Conservation (phyloP, 179 eudicot genomes). For the Silene noctiflora region DNA sequence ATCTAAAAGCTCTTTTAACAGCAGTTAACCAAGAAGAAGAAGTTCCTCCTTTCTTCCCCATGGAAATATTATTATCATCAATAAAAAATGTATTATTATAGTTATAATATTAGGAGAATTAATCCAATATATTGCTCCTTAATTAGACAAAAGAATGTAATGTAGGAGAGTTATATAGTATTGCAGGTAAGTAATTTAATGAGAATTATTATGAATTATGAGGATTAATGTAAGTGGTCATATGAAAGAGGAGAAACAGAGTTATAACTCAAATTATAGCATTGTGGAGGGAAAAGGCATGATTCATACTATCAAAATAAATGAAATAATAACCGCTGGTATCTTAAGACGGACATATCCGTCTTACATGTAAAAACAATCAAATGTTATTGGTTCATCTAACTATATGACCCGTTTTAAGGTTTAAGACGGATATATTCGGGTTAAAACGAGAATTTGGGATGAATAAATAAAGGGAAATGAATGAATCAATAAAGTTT, state of each 20-base stretch:
- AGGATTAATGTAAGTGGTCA: not conserved
- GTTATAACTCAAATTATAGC: slow-evolving; percentile 18
- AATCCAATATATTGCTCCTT: not conserved
- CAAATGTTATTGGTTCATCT: too few relatives aligned
- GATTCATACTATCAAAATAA: not conserved
- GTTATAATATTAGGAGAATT: too few relatives aligned
- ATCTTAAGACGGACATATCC: not conserved
- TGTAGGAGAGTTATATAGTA: too few relatives aligned
- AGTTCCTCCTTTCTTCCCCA: slow-evolving; percentile 49
- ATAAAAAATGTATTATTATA: not conserved
- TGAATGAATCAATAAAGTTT: not conserved
- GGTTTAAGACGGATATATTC: not conserved
- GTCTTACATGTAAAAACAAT: not conserved
- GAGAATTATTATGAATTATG: too few relatives aligned
- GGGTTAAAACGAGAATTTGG: not conserved
- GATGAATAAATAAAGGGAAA: slow-evolving; percentile 14
- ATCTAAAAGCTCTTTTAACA: slow-evolving; percentile 69
- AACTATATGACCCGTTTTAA: not conserved
- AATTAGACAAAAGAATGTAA: too few relatives aligned
- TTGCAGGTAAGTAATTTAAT: not conserved
- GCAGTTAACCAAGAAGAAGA: slow-evolving; percentile 74
- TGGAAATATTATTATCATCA: slow-evolving; percentile 18
- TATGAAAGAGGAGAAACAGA: slow-evolving; percentile 14
- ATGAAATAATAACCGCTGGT: not conserved
- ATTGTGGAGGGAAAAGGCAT: slow-evolving; percentile 20